Evolutionary conservation across 495 filamentous ascomycete species (phyloP), one percentile per base, ranked within the genome.

Genomic region (Aspergillus steynii): DNA sequence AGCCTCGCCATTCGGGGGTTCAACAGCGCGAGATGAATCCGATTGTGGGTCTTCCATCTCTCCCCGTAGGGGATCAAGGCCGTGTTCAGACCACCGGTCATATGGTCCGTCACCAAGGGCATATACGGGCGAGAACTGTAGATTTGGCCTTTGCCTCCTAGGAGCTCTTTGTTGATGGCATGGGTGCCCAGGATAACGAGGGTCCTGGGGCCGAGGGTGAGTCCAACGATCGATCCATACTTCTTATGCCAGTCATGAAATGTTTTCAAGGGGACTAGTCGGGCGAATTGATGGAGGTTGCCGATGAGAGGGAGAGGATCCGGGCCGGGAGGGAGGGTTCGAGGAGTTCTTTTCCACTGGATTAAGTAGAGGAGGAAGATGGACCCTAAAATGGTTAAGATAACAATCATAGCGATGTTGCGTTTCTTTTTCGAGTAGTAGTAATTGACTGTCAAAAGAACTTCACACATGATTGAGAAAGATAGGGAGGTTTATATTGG

Each of bases 111-210:
- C 6, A 8, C 26, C 5, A 53, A 1, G 2, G 27, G 14, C 50
- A 15, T 53, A 12, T 12, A 12, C 3, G 50, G 50, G 6, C 50
- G 50, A 5, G 50, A 53, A 15, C 50, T 53, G 50, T 53, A 53
- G 50, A 53, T 53, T 6, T 8, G 26, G 27, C 50, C 50, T 8
- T 26, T 9, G 3, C 14, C 10, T 5, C 29, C 50, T 4, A 53
- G n/a, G 3, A 53, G 15, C 5, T 53, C 50, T 32, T 29, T 27
- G 12, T 5, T 15, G 10, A 53, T 15, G 3, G 20, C 4, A 12
- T 53, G 50, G 31, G 5, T 27, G 3, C 50, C 50, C 3, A 53
- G 4, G 28, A 29, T 10, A 5, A 53, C 31, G 20, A 32, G 2
- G 5, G 26, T 26, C 5, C 29, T 7, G 8, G 50, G 50, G 1